phyloP scores from a whole-genome alignment of 345 rosid genomes.

The Populus deltoides region DNA sequence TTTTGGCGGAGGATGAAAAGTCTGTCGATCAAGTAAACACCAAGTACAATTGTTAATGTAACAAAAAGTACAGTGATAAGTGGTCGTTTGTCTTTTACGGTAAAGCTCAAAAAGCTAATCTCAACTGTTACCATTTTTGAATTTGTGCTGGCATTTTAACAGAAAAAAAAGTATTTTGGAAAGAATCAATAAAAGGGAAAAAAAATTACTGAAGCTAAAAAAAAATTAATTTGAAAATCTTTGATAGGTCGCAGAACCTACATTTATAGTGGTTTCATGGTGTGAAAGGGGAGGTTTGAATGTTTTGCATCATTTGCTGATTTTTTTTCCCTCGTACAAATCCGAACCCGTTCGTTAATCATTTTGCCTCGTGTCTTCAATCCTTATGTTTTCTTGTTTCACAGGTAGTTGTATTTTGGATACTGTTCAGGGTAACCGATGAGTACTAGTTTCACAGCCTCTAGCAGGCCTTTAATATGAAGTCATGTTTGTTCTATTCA shows the following conservation, averaged over 20 bases:
- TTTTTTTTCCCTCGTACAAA: neutral
- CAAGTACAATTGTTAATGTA: no score
- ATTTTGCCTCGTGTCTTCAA: neutral
- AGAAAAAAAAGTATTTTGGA: neutral
- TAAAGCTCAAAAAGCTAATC: neutral
- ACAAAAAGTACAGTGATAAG: neutral
- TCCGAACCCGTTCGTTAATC: neutral
- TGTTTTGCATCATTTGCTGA: neutral
- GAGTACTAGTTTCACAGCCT: slow-evolving; percentile 1
- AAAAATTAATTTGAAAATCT: neutral
- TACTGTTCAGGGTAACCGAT: slow-evolving; percentile 3
- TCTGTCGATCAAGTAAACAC: no score
- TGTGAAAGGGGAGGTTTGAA: neutral
- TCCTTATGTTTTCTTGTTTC: slow-evolving; percentile 4
- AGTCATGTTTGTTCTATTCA: neutral
- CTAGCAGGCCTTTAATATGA: neutral
- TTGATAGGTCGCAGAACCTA: neutral
- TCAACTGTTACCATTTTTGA: neutral
- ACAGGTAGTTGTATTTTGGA: slow-evolving; percentile 18
- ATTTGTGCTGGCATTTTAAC: neutral
- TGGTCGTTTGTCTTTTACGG: neutral
- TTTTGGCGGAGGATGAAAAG: neutral
- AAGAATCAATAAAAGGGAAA: neutral
- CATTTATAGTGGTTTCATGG: neutral
- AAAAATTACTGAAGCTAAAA: neutral